Base-by-base conservation (phyloP, 805 yeast species). In the Yarrowia hollandica region DNA sequence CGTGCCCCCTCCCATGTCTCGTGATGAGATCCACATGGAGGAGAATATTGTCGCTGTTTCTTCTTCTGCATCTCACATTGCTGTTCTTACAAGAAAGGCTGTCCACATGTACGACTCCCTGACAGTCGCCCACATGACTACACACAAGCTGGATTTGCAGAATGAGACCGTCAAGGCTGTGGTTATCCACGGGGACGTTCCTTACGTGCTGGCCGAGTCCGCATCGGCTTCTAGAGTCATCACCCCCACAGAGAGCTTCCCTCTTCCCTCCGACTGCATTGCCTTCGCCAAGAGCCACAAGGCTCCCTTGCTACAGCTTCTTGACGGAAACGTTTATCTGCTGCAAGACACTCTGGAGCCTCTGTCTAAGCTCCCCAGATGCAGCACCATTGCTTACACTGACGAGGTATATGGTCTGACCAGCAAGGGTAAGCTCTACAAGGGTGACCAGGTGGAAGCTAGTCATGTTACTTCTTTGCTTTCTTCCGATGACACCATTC, bases 1-100 rank as follows among this genome's bases (percentile, higher is more conserved):
- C 68, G 92, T 90, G 10, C 99, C 99, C 3, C 99, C 99, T 0
- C 99, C 99, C 39, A 82, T 89, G 68, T 79, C 88, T 21, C 85
- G 79, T 68, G 79, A 95, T 60, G 88, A 84, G 50, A 71, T 89
- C 54, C 81, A 78, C 9, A 73, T 83, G 11, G 76, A 75, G 8
- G 76, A 74, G 1, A 81, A 81, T 60, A 82, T 90, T 7, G 80
- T 82, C 39, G 86, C 96, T 0, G 80, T 84, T 4, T 81, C 85
- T 62, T 70, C 86, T 34, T 78, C 86, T 0, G 76, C 80, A 60
- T 66, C 72, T n/a, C 67, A 67, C 3, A 60, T 84, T 8, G 72
- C 75, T 21, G 61, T 85, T 12, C 82, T 52, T 10, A 35, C 59
- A 38, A 10, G 60, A 42, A 25, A 34, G 44, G 33, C 58, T 5